Base-by-base conservation (phyloP, 2,329 filamentous ascomycete genomes). In the Xylariaceae sp. region DNA sequence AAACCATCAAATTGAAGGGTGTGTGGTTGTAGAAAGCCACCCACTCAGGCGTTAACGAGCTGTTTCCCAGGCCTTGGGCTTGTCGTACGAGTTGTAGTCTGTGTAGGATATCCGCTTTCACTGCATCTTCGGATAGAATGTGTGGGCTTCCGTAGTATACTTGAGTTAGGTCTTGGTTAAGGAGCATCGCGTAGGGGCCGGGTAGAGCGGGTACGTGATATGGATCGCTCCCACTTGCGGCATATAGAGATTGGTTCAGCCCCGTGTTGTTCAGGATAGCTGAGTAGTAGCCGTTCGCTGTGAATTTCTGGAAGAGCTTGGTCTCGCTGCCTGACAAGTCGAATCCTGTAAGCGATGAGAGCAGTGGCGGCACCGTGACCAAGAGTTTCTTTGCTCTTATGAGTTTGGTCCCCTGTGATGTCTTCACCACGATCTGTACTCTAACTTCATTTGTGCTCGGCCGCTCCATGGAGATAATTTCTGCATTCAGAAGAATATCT, bases 371-470 rank as follows among this genome's bases (percentile, higher is more conserved):
- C 9, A 73, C 68, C n/a, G 73, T 62, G 16, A 73, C 63, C 11
- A 79, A 55, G 1, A 79, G 57, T 47, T 73, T 71, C 34, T 69
- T 69, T 3, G 72, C 71, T 42, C 63, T 52, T 41, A 78, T 64
- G 12, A 67, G 55, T 45, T 64, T 66, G 0, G 31, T 50, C 3
- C 69, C 69, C 2, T 56, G 48, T 7, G 68, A 60, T 2, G 71
- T 69, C 36, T 54, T 47, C 11, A 69, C 64, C 10, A 64, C 45
- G 11, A 75, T 50, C 18, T 63, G 50, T 10, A 66, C 62, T 2
- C 55, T 53, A 16, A 44, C 16, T 5, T 13, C 40, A 31, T 31
- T n/a, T 17, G 13, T 31, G 33, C 6, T 18, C 39, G 9, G 31
- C 14, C 55, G 48, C 17, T 53, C 33, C 42, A 54, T 49, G 5